Base-by-base conservation (phyloP, 179 eudicot species). In the Dionaea muscipula region DNA sequence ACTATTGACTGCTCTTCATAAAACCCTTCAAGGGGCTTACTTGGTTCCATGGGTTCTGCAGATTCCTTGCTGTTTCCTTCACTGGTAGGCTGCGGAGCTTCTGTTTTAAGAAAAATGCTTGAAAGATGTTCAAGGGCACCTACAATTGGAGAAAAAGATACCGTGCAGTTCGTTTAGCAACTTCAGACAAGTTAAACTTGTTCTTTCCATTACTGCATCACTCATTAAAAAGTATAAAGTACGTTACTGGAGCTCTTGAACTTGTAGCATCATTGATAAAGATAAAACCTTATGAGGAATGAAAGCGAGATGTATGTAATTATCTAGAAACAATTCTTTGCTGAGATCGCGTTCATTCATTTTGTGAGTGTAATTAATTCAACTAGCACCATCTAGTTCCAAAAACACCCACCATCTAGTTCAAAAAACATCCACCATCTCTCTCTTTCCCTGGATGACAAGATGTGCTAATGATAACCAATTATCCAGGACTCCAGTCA, bases 51-150 rank as follows among this genome's bases (percentile, higher is more conserved):
- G 63, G 69, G 44, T 57, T 55, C 70, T 31, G 69, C 45, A n/a
- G 68, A 55, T 20, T 59, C 66, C 60, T 60, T 72, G 24, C 28
- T 61, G 24, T 31, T 66, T 16, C 64, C 80, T 68, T 76, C 68
- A 43, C 22, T 69, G 46, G 47, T 43, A 47, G 60, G 43, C 36
- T 50, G 53, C 63, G 61, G 60, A 19, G 51, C 75, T 72, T 75
- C 84, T 20, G 80, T 48, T 57, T 78, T 64, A 41, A 71, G 55
- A 20, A 81, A 51, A 48, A 79, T 57, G 62, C 60, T 71, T 9
- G 94, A 75, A 23, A 90, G 70, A 67, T 76, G 76, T 50, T 80
- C 91, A 39, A 78, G 60, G 49, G 75, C 52, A 51, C 81, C 94
- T 86, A 66, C 37, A 51, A 57, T n/a, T 9, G 36, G 21, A 44